phyloP scores from a whole-genome alignment of 108 stramenopile species.

The Cyclotella sp. region DNA sequence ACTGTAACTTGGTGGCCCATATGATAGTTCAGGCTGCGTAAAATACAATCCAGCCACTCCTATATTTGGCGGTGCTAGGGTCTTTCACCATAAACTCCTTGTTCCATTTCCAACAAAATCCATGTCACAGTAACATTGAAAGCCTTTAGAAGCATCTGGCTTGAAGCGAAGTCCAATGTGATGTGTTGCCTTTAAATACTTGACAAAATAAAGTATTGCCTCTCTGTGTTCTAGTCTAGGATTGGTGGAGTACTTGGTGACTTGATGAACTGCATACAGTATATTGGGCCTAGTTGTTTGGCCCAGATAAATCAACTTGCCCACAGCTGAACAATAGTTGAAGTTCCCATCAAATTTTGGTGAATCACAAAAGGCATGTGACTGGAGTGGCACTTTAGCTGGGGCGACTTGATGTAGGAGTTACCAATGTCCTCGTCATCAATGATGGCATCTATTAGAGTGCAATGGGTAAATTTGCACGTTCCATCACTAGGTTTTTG shows the following conservation, averaged over 20 bases:
- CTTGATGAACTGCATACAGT: constrained; percentile 31
- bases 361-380: constrained; percentile 7
- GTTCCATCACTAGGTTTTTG: constrained; percentile 31
- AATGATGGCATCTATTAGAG: constrained; percentile 50
- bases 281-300: constrained; percentile 43
- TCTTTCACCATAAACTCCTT: not conserved
- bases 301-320: constrained; percentile 33
- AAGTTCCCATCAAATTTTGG: constrained; percentile 1
- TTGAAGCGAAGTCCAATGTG: constrained; percentile 35
- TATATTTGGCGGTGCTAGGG: constrained; percentile 13
- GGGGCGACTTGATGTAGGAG: constrained; percentile 2
- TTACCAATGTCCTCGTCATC: constrained; percentile 9
- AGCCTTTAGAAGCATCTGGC: constrained; percentile 6
- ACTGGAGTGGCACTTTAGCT: not conserved
- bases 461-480: constrained; percentile 50
- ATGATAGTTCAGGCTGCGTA: constrained; percentile 27
- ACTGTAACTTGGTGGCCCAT: constrained; percentile 27
- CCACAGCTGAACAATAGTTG: constrained; percentile 19
- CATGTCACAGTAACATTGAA: constrained; percentile 47
- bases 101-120: constrained; percentile 45
- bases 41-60: constrained; percentile 29
- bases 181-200: constrained; percentile 36
- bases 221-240: constrained; percentile 34
- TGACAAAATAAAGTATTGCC: constrained; percentile 26
- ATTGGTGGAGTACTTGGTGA: constrained; percentile 29